Percentiles rank a stretch among this genome's conserved stretches.
Conservation (phyloP, 208 protist genomes). For the Spongospora subterranea region DNA sequence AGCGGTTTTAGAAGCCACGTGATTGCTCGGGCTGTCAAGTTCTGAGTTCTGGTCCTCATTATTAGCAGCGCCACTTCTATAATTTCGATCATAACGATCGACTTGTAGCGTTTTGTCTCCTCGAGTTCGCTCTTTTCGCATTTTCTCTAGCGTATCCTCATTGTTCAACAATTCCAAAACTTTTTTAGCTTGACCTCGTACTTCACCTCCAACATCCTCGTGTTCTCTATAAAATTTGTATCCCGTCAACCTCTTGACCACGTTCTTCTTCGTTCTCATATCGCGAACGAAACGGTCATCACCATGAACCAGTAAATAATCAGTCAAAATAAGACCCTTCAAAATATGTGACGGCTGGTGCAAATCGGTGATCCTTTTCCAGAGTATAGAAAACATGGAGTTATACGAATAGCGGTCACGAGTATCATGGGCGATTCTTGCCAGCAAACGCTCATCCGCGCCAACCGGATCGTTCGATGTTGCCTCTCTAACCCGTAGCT, state of each 20-base stretch:
- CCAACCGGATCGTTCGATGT: constrained; percentile 33
- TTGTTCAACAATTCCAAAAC: background rate
- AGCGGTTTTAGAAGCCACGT: background rate
- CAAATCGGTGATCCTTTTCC: constrained; percentile 39
- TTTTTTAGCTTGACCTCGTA: background rate
- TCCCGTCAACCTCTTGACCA: constrained; percentile 10
- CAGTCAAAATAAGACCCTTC: background rate
- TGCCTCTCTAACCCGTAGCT: constrained; percentile 7
- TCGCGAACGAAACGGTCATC: constrained; percentile 52
- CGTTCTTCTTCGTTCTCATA: constrained; percentile 50
- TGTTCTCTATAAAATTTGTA: constrained; percentile 49
- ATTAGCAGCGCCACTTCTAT: background rate
- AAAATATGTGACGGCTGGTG: constrained; percentile 53
- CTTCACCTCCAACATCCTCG: constrained; percentile 52
- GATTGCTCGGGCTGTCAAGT: background rate
- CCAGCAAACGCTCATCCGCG: constrained; percentile 41
- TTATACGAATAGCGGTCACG: constrained; percentile 33
- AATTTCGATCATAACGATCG: constrained; percentile 8
- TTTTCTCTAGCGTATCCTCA: constrained; percentile 23
- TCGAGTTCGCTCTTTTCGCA: background rate
- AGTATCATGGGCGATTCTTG: constrained; percentile 32
- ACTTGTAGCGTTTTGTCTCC: background rate
- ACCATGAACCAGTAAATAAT: constrained; percentile 37
- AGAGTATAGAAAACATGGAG: constrained; percentile 53
- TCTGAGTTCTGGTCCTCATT: background rate